Percentiles rank a stretch among this genome's conserved stretches.
phyloP scores from a whole-genome alignment of 2,329 filamentous ascomycete genomes.

The Fusarium equiseti region DNA sequence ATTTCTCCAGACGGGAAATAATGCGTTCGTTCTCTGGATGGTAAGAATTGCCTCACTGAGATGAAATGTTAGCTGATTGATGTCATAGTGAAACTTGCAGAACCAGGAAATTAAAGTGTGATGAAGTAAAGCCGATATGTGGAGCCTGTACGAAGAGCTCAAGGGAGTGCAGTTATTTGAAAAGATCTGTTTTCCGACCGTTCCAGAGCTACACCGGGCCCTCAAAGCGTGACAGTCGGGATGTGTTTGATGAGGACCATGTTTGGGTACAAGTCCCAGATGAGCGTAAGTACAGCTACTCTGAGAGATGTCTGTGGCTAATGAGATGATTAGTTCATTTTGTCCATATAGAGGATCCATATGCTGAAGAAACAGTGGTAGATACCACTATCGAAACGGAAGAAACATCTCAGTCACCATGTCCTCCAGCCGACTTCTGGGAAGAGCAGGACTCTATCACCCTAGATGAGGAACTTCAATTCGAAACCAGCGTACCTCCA shows the following conservation, averaged over 20 bases:
- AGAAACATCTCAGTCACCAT: background rate
- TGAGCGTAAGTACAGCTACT: conserved; percentile 1
- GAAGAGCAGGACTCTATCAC: background rate
- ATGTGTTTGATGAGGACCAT: conserved; percentile 22
- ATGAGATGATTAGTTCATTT: conserved; percentile 15
- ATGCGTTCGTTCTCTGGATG: conserved; percentile 46
- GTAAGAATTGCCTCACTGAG: background rate
- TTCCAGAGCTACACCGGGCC: conserved; percentile 7
- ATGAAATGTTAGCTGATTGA: background rate
- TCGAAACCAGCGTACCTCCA: fast-evolving
- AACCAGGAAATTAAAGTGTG: conserved; percentile 46
- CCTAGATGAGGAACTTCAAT: fast-evolving
- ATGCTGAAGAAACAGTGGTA: background rate
- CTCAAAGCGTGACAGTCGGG: background rate
- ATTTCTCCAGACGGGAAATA: background rate
- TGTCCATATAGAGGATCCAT: conserved; percentile 28
- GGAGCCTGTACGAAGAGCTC: conserved; percentile 37
- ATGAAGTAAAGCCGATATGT: conserved; percentile 42
- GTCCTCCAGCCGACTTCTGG: fast-evolving
- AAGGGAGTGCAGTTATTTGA: conserved; percentile 30
- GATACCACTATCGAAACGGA: background rate
- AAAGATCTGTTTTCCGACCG: conserved; percentile 35
- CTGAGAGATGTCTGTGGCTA: fast-evolving
- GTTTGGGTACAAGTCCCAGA: conserved; percentile 37
- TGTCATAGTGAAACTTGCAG: conserved; percentile 36